phyloP scores from a whole-genome alignment of 352 stramenopile species.

The Pythium apleroticum region DNA sequence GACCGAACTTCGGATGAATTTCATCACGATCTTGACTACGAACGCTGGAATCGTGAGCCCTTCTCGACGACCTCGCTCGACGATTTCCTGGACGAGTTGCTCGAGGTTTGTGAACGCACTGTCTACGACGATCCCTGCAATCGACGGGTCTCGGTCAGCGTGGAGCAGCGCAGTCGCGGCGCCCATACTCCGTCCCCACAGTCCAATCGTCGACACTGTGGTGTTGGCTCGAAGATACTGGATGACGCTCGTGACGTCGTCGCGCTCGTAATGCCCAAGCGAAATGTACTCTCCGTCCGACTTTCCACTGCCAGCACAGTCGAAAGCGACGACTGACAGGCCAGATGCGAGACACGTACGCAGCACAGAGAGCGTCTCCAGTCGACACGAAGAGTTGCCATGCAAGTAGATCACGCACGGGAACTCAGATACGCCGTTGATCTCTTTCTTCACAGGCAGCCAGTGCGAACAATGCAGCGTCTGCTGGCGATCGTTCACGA shows the following conservation, averaged over 20 bases:
- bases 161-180: constrained; percentile 97
- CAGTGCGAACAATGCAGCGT: constrained; percentile 95
- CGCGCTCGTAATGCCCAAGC: constrained; percentile 96
- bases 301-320: constrained; percentile 95
- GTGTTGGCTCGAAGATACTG: constrained; percentile 90
- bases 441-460: constrained; percentile 59
- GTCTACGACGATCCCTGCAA: constrained; percentile 97
- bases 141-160: constrained; percentile 95
- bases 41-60: constrained; percentile 92
- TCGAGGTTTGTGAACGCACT: constrained; percentile 96
- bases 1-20: constrained; percentile 90
- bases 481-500: constrained; percentile 75
- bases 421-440: constrained; percentile 37
- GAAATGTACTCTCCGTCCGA: constrained; percentile 98
- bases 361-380: constrained; percentile 93
- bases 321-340: constrained; percentile 95
- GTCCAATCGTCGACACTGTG: constrained; percentile 92
- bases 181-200: constrained; percentile 98
- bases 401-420: constrained; percentile 98
- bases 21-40: constrained; percentile 91
- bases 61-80: constrained; percentile 93
- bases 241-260: constrained; percentile 89
- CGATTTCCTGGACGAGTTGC: constrained; percentile 96
- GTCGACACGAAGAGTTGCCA: constrained; percentile 95
- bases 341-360: constrained; percentile 90